Base-by-base conservation (phyloP, 306 rosid genomes). In the Dalbergia cultrata region DNA sequence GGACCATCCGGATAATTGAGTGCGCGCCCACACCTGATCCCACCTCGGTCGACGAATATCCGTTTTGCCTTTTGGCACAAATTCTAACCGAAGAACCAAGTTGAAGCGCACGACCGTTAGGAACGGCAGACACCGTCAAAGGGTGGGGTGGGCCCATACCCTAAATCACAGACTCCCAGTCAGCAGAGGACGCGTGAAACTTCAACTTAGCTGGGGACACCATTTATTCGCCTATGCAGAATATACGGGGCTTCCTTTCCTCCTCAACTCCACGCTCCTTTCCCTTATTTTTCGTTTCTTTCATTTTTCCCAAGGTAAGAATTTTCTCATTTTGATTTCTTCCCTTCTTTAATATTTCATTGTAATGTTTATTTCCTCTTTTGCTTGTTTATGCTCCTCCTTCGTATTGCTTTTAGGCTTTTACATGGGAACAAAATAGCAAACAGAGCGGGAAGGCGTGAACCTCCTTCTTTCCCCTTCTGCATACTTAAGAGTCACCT, bases 391-490 rank as follows among this genome's bases (percentile, higher is more conserved):
- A 41, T 21, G 59, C 54, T 59, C 6, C 56, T 78, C 12, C 35
- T 61, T 34, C 33, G 9, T 2, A 45, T 86, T 72, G 7, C 31
- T 26, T 26, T 1, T 26, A 26, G 31, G 1, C 21, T 86, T 70
- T 85, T 85, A 79, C 71, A 80, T 10, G 31, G 67, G 85, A 58
- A 81, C 58, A 74, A 63, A 49, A 37, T 60, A 71, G 63, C 81
- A 70, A 74, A 50, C 82, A 59, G 26, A 85, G 89, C 86, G 89
- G 81, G 88, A 85, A 90, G 77, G 81, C 88, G 84, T 58, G 62
- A 78, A 61, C 60, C 78, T 34, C 67, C 79, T 37, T 13, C 80
- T 44, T 14, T 70, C 59, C 41, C 80, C 59, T 76, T 77, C 82
- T 75, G 44, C 80, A 67, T 59, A 58, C 22, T 21, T 75, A 77